Conservation (phyloP, 805 yeast species). For the Ogataea wickerhamii region DNA sequence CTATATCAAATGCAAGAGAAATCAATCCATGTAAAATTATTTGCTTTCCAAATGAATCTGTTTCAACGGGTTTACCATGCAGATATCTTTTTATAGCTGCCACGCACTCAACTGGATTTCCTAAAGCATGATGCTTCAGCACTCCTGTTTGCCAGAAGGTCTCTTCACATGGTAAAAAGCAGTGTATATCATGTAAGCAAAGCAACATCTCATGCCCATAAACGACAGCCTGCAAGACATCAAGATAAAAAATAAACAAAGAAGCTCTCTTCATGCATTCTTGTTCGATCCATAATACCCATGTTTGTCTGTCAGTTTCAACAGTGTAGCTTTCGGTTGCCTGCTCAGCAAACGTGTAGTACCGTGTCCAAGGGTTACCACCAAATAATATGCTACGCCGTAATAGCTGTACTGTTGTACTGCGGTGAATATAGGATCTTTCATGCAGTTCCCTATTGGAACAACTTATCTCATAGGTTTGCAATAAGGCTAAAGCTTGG, state of each 20-base stretch:
- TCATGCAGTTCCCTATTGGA: constrained; percentile 43
- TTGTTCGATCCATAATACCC: constrained; percentile 66
- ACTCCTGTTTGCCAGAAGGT: constrained; percentile 38
- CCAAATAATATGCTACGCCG: constrained; percentile 43
- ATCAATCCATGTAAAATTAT: constrained; percentile 57
- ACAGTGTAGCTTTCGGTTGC: constrained; percentile 14
- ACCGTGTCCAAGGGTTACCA: constrained; percentile 34
- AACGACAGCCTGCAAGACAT: constrained; percentile 64
- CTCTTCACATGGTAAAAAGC: constrained; percentile 54
- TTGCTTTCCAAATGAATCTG: constrained; percentile 54
- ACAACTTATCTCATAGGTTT: constrained; percentile 43
- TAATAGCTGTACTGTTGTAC: constrained; percentile 45
- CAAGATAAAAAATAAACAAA: constrained; percentile 68
- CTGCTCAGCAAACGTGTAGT: constrained; percentile 20
- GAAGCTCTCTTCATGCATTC: constrained; percentile 71
- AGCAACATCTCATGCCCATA: constrained; percentile 60
- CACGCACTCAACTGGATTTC: not conserved
- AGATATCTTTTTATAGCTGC: constrained; percentile 33
- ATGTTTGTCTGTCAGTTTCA: constrained; percentile 24
- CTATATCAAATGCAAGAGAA: constrained; percentile 55
- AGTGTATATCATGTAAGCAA: constrained; percentile 47
- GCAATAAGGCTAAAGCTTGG: constrained; percentile 42
- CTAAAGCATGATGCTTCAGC: constrained; percentile 21
- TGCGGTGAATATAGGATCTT: constrained; percentile 46
- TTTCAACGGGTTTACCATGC: constrained; percentile 37